Base-by-base conservation (phyloP, 768 basidiomycete genomes). In the Leccinum rimulosum region DNA sequence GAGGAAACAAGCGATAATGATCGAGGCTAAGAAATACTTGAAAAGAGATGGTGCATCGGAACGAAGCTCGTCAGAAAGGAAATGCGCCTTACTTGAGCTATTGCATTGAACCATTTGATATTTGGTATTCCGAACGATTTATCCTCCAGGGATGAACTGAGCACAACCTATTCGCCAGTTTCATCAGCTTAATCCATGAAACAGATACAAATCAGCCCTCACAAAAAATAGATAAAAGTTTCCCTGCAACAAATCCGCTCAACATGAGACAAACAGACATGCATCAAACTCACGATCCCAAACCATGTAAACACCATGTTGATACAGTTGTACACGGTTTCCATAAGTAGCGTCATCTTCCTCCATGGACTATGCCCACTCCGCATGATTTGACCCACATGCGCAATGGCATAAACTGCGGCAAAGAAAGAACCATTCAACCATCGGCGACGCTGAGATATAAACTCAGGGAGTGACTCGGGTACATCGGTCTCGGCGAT, bases 221-320 rank as follows among this genome's bases (percentile, higher is more conserved):
- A 95, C 94, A 70, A 96, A 98, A 76, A 95, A 96, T 31, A 96
- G 74, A 72, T 92, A 98, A 72, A 93, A 95, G 68, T 96, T 98
- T n/a, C 93, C 95, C 87, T 95, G 52, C 4, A 27, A 49, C 27
- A 27, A 50, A 52, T 1, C 60, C 25, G 9, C 25, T 59, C 33
- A 62, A 43, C 40, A 25, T 28, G 12, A 10, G 35, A 19, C 47
- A 55, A 19, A 33, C 31, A 38, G 43, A 30, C 28, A 52, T 36
- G 30, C 17, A 47, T 25, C 15, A 50, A 10, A 78, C 89, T 79
- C 69, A 91, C 91, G 57, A 96, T 83, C 55, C 85, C 88, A 70
- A 98, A 97, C 97, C 97, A 99, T 12, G 93, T 82, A 68, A 97
- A 96, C 57, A 91, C 75, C 61, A 98, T 75, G 67, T 92, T 94